Base-by-base conservation (phyloP, 2,329 filamentous ascomycete genomes). In the Fonsecaea pedrosoi region DNA sequence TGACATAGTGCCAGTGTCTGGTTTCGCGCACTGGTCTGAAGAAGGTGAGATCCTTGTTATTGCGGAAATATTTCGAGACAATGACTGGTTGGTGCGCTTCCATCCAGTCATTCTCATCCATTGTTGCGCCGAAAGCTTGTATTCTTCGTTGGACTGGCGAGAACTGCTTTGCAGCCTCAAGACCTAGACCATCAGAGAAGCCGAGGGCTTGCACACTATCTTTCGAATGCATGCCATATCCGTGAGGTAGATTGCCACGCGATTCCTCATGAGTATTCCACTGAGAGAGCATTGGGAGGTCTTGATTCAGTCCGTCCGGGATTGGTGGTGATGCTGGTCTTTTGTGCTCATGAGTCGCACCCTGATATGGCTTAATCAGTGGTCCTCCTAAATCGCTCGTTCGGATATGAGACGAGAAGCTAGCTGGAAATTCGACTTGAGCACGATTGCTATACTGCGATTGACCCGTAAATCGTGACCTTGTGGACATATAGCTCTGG, bases 51-150 rank as follows among this genome's bases (percentile, higher is more conserved):
- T 64, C 67, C 37, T 62, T 54, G 56, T 21, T 6, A 50, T 66
- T 45, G 48, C 40, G 60, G 21, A 69, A 57, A 42, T 56, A 59
- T 21, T 54, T 62, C n/a, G 67, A 66, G 34, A 57, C 50, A 18
- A 66, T 48, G 32, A 54, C 38, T 15, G 21, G n/a, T 13, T 18
- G 63, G 9, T 58, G 40, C 6, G 38, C 25, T 38, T 69, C 53
- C 18, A 38, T 48, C 15, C n/a, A 34, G 18, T 66, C 67, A 21
- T 56, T 40, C 21, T 42, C 25, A 12, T 38, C 56, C 55, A 66
- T 64, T 30, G 50, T 61, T 2, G 60, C 50, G 18, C 40, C 64
- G 10, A 64, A 32, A 25, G 64, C 60, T 56, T 66, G 60, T 4
- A 63, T 34, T 56, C 57, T 62, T 54, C 60, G 64, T 56, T 64